A percentile compares a stretch with the other conserved stretches of the same genome.
These are phyloP conservation scores for Ceratobasidium sp. DNA, from an alignment of 1,284 basidiomycete species.

Conservation along the genomic window DNA sequence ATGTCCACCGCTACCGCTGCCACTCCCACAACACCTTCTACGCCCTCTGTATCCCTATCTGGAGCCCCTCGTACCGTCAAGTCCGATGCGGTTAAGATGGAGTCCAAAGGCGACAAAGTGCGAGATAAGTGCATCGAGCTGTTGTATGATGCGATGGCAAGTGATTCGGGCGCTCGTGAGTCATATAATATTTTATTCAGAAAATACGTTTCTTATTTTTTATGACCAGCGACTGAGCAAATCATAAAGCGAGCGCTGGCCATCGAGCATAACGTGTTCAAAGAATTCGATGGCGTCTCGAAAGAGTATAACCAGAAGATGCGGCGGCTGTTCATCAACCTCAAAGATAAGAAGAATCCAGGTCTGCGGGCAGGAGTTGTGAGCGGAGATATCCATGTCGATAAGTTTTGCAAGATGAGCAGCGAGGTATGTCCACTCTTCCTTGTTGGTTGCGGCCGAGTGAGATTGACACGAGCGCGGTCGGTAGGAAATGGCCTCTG, in stretches of 20 bases:
- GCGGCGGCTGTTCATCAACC: slow-evolving; percentile 89
- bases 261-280: slow-evolving; percentile 71
- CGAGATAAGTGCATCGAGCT: slow-evolving; percentile 92
- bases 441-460: background rate
- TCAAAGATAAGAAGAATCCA: slow-evolving; percentile 97
- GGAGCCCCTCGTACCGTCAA: slow-evolving; percentile 69
- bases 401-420: slow-evolving; percentile 83
- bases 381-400: slow-evolving; percentile 79
- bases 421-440: slow-evolving; percentile 73
- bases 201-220: background rate
- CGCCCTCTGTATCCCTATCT: slow-evolving; percentile 41
- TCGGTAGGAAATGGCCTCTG: slow-evolving; percentile 92
- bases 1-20: slow-evolving; percentile 37
- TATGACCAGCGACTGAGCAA: slow-evolving; percentile 68
- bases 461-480: background rate
- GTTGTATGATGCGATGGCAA: slow-evolving; percentile 90
- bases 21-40: slow-evolving; percentile 13
- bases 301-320: slow-evolving; percentile 83
- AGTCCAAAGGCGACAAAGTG: slow-evolving; percentile 75
- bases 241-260: slow-evolving; percentile 70
- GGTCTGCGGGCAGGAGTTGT: slow-evolving; percentile 87
- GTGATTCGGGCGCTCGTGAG: slow-evolving; percentile 88
- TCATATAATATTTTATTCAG: slow-evolving; percentile 51
- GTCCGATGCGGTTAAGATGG: slow-evolving; percentile 73
- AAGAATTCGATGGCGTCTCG: slow-evolving; percentile 64